Percentiles rank a stretch among this genome's conserved stretches.
These are phyloP conservation scores for Tricholoma furcatifolium DNA, from an alignment of 768 basidiomycete genomes.

Conservation along the genomic window DNA sequence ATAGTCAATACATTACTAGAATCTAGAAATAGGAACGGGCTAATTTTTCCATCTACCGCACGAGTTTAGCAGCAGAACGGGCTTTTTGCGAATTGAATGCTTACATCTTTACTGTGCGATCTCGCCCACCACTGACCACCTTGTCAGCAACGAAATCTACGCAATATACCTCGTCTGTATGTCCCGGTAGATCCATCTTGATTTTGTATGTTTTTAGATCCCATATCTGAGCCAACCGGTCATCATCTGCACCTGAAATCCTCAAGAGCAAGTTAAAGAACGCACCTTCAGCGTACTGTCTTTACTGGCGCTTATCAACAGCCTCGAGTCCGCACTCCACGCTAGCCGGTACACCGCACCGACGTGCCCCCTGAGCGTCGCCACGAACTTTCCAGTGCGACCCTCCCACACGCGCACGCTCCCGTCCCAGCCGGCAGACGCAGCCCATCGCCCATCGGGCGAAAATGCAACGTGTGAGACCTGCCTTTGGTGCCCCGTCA, in stretches of 20 bases:
- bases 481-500: conserved; percentile 95
- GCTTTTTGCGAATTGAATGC: conserved; percentile 26
- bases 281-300: conserved; percentile 93
- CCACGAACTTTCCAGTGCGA: conserved; percentile 80
- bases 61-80: neutral
- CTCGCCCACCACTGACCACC: conserved; percentile 93
- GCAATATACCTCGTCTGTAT: conserved; percentile 98
- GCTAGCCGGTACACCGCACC: conserved; percentile 92
- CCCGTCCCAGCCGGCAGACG: conserved; percentile 89
- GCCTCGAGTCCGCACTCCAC: conserved; percentile 92
- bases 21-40: neutral
- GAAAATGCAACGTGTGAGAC: conserved; percentile 93
- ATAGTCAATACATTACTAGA: no score
- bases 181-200: conserved; percentile 90
- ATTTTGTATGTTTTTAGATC: conserved; percentile 96
- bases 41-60: conserved; percentile 23
- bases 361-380: conserved; percentile 89
- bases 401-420: conserved; percentile 93
- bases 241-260: neutral
- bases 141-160: conserved; percentile 99
- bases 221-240: conserved; percentile 67
- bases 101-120: conserved; percentile 91
- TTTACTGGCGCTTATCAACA: conserved; percentile 93
- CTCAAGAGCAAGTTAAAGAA: neutral
- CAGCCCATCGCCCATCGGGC: conserved; percentile 90